Evolutionary conservation across 805 yeast genomes (phyloP).

Genomic region (Wickerhamomyces subpelliculosus): DNA sequence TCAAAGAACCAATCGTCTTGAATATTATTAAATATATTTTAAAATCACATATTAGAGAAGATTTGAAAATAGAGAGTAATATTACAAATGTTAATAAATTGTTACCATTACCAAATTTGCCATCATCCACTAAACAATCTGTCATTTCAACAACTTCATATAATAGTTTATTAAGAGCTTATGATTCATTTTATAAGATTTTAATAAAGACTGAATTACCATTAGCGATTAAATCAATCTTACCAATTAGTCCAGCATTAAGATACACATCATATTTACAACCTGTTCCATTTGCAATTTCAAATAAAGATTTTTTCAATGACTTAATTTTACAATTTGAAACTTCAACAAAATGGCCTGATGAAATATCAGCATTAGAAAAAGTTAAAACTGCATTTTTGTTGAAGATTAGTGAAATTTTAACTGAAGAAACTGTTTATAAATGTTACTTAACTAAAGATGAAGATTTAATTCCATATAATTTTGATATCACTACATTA

Average conservation of each 20-base stretch:
- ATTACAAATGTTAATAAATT: slow-evolving; percentile 40
- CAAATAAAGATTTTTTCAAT: slow-evolving; percentile 73
- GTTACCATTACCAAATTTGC: slow-evolving; percentile 54
- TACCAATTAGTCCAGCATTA: slow-evolving; percentile 68
- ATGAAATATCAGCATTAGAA: slow-evolving; percentile 77
- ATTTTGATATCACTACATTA: slow-evolving; percentile 48
- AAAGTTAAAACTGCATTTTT: slow-evolving; percentile 87
- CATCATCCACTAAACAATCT: slow-evolving; percentile 51
- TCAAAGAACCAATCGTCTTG: slow-evolving; percentile 54
- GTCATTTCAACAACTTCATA: slow-evolving; percentile 35
- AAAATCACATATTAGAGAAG: slow-evolving; percentile 52
- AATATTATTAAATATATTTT: slow-evolving; percentile 60
- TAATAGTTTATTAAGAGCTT: slow-evolving; percentile 40
- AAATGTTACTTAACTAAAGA: slow-evolving; percentile 60
- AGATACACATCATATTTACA: slow-evolving; percentile 69
- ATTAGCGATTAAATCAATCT: slow-evolving; percentile 58
- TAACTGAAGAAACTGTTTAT: slow-evolving; percentile 43
- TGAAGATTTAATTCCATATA: slow-evolving; percentile 54
- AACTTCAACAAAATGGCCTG: slow-evolving; percentile 92
- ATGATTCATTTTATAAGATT: slow-evolving; percentile 50
- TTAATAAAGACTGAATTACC: slow-evolving; percentile 53
- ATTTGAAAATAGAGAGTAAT: slow-evolving; percentile 24
- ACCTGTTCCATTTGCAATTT: slow-evolving; percentile 77
- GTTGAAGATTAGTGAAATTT: slow-evolving; percentile 53
- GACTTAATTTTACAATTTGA: slow-evolving; percentile 84